Evolutionary conservation across 2,329 filamentous ascomycete genomes (phyloP).

Genomic region (Aquanectria penicillioides): DNA sequence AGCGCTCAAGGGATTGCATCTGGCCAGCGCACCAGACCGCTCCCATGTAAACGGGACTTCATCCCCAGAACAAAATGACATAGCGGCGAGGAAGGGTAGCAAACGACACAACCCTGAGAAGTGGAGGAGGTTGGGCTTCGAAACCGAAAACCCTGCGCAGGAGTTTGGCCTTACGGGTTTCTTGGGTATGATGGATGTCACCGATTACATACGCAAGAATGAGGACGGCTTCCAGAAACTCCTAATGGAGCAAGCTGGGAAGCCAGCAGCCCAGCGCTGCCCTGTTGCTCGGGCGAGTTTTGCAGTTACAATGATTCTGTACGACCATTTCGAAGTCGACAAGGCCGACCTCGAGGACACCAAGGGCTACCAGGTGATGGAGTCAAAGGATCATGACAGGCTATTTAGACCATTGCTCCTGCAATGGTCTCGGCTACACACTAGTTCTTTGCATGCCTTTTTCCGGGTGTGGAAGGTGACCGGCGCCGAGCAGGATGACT

Average conservation of each 20-base stretch:
- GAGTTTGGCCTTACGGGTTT: conserved; percentile 91
- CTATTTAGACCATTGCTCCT: conserved; percentile 87
- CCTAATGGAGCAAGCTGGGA: conserved; percentile 85
- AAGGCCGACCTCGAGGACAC: conserved; percentile 82
- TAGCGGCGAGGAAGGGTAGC: conserved; percentile 64
- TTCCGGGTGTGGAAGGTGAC: conserved; percentile 93
- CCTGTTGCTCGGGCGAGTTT: conserved; percentile 89
- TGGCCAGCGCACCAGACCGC: conserved; percentile 79
- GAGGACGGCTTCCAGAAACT: conserved; percentile 94
- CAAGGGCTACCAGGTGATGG: conserved; percentile 78
- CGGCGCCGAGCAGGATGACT: conserved; percentile 84
- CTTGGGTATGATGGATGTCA: conserved; percentile 96
- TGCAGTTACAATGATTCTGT: conserved; percentile 86
- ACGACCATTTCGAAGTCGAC: conserved; percentile 95
- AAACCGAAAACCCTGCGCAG: conserved; percentile 84
- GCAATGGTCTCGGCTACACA: conserved; percentile 93
- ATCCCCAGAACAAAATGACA: conserved; percentile 50
- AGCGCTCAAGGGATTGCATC: conserved; percentile 85
- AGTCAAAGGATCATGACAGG: conserved; percentile 83
- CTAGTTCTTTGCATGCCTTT: conserved; percentile 85
- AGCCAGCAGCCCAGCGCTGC: conserved; percentile 77
- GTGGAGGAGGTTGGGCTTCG: conserved; percentile 92
- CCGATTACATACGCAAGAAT: conserved; percentile 91
- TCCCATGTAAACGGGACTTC: conserved; percentile 49
- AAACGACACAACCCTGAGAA: conserved; percentile 86